Conservation (phyloP, 176 grass and related monocot species). For the Eleusine indica region DNA sequence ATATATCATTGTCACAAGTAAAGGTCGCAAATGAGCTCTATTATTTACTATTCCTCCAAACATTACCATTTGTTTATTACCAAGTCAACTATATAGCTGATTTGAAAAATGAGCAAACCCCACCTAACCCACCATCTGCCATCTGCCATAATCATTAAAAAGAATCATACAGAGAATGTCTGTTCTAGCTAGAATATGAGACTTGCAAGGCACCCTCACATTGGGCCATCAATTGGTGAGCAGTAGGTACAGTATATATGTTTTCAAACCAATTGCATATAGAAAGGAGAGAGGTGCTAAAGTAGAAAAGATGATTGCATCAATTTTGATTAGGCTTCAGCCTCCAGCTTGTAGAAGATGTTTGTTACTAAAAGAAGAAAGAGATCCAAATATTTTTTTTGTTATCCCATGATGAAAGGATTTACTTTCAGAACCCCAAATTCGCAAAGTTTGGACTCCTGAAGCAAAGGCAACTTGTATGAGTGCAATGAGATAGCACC, state of each 20-base stretch:
- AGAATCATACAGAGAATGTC: conserved; percentile 19
- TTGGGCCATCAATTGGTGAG: conserved; percentile 43
- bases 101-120: conserved; percentile 19
- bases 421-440: not conserved
- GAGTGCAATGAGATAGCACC: not conserved
- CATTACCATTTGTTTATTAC: conserved; percentile 15
- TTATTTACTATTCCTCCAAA: not conserved
- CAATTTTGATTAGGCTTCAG: conserved; percentile 14
- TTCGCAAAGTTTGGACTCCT: not conserved
- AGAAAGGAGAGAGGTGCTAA: not conserved
- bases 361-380: not conserved
- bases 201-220: conserved; percentile 47
- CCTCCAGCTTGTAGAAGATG: conserved; percentile 5
- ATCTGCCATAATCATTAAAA: conserved; percentile 37
- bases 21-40: not conserved
- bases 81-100: not conserved
- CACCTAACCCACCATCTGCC: conserved; percentile 30
- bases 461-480: not conserved
- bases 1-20: conserved; percentile 15
- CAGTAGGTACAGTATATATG: conserved; percentile 1
- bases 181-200: conserved; percentile 26
- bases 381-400: conserved; percentile 16
- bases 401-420: not conserved
- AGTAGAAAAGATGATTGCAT: not conserved
- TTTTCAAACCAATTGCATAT: not conserved